Base-by-base conservation (phyloP, 2,329 filamentous ascomycete species). In the Fusarium equiseti region DNA sequence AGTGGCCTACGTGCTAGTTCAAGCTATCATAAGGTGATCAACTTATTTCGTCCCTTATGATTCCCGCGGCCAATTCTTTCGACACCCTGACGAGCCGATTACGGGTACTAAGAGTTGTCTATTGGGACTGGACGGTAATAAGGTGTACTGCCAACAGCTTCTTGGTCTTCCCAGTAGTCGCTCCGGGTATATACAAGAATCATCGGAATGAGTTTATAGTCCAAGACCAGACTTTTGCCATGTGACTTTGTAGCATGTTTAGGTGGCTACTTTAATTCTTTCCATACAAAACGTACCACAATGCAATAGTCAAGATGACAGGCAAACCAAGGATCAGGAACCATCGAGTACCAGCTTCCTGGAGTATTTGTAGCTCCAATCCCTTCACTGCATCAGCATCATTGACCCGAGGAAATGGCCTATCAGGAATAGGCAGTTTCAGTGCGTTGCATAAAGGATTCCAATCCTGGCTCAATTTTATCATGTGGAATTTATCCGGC, bases 41-140 rank as follows among this genome's bases (percentile, higher is more conserved):
- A n/a, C 2, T 10, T n/a, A 38, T 38, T 11, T 11, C 16, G 5
- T n/a, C 35, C 3, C 16, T n/a, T 38, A 11, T 38, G 9, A 1
- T n/a, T n/a, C 11, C 5, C 0, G 3, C 16, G 10, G 16, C 5
- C 9, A 11, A 11, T 38, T 11, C 16, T n/a, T 38, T 3, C 1
- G 18, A 38, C 5, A n/a, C 9, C 16, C 16, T n/a, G 32, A 32
- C 26, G 24, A 24, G 4, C 24, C 24, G 24, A 24, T 24, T 5
- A 24, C 24, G 24, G 24, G 24, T 6, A 24, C 24, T 24, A 5
- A 4, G 24, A 24, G 24, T 24, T 24, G 24, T 24, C 24, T 24
- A 13, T 6, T 7, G 31, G 13, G 31, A 13, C 15, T 15, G 6
- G 8, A 32, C 15, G 13, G 7, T 32, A 13, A 32, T 32, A 32